These are phyloP conservation scores for Hysterium pulicare DNA, from an alignment of 2,329 filamentous ascomycete species.

Conservation along the genomic window DNA sequence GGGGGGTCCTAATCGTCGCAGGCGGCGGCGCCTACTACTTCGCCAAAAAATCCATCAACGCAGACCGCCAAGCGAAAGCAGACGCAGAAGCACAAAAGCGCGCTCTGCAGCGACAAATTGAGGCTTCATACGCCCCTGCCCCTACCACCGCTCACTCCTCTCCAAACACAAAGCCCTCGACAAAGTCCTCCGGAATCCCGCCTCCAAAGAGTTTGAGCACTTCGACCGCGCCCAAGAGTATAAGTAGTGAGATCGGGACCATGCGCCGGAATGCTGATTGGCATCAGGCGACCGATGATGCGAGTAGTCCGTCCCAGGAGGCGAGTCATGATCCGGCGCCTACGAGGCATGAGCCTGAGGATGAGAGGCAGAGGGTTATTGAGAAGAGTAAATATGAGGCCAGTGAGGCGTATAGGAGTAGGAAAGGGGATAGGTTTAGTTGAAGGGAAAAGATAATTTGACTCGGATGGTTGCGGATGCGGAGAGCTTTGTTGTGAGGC, in stretches of 20 bases:
- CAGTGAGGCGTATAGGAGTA: conserved; percentile 67
- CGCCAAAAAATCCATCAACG: conserved; percentile 91
- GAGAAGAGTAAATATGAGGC: conserved; percentile 94
- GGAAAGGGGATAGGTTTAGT: conserved; percentile 79
- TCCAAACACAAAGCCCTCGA: conserved; percentile 8
- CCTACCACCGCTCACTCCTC: conserved; percentile 10
- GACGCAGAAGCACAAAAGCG: conserved; percentile 41
- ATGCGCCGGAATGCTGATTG: conserved; percentile 9
- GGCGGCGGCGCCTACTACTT: conserved; percentile 93
- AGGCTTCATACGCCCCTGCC: conserved; percentile 13
- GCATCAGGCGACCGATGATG: conserved; percentile 11
- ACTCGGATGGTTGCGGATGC: not conserved
- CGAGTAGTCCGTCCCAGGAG: conserved; percentile 65
- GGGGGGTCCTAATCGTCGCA: conserved; percentile 80
- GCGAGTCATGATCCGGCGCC: conserved; percentile 77
- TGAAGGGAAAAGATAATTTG: conserved; percentile 10
- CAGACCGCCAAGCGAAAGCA: conserved; percentile 74
- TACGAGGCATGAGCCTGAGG: conserved; percentile 74
- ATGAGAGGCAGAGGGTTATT: conserved; percentile 60
- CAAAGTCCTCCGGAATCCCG: conserved; percentile 8
- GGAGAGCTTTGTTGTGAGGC: not conserved
- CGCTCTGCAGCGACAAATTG: conserved; percentile 28
- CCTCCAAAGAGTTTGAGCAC: not conserved
- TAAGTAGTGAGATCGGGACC: conserved; percentile 8
- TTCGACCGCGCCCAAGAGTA: conserved; percentile 6